Evolutionary conservation across 75 land plant genomes (phyloP), one percentile per base, ranked within the genome.

Genomic region (Pinus tabuliformis): DNA sequence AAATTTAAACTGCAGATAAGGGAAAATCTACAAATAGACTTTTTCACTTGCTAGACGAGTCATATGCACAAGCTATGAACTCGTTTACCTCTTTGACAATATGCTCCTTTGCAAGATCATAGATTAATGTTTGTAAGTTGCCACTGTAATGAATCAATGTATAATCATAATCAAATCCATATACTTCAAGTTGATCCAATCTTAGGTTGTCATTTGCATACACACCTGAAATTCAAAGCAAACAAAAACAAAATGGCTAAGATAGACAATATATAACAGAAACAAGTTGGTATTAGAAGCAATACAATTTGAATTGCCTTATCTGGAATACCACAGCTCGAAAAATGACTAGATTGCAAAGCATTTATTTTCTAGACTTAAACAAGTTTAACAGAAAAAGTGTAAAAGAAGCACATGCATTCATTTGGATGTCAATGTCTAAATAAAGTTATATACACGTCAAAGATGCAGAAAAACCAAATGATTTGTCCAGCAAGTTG

Each of bases 141-240:
- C 75, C 20, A 30, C 93, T 91, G 82, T 97, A 97, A 81, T 95
- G 98, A 11, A 98, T 91, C 80, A 97, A 65, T 14, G 99, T 97
- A 80, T 92, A 97, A 81, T 97, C 99, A 59, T 97, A 97, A 80
- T 97, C 99, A 81, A 97, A 97, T 28, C 99, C 99, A 78, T 91
- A 97, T 0, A 97, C 99, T 77, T 88, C 81, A 30, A 95, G 81
- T 28, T 74, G 75, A 59, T 92, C 95, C 86, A 97, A 73, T 56
- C 95, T 87, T 66, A 97, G 20, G 54, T 95, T 95, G 77, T 86
- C 90, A 58, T 97, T 97, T 17, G 96, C 95, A 82, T 89, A 97
- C 20, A 97, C 86, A 56, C 99, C 99, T 97, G 84, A 49, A 61
- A 7, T 59, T 39, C 52, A 15, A 18, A 16, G 37, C 74, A 58